Conservation (phyloP, 2,329 filamentous ascomycete genomes). For the Colletotrichum camelliae region DNA sequence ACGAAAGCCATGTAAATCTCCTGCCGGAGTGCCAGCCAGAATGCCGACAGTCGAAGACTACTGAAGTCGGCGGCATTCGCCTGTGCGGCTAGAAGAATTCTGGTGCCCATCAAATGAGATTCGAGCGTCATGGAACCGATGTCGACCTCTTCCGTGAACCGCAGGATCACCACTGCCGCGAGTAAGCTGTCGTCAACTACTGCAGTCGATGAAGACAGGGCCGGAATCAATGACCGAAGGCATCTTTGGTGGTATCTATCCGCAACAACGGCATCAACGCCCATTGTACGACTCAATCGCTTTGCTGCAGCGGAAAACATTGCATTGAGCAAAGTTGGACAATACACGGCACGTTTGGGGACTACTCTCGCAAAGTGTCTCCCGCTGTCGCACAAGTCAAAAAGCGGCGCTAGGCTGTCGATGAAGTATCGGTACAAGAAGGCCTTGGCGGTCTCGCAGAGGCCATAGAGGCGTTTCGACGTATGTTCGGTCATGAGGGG, state of each 20-base stretch:
- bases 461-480: constrained; percentile 17
- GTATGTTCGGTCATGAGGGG: background rate
- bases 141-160: constrained; percentile 32
- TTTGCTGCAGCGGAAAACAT: constrained; percentile 32
- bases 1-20: constrained; percentile 36
- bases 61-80: constrained; percentile 31
- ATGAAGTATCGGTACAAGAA: constrained; percentile 33
- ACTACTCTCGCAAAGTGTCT: constrained; percentile 33
- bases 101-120: constrained; percentile 32
- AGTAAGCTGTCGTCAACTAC: constrained; percentile 34
- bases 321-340: constrained; percentile 32
- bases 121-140: constrained; percentile 21
- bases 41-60: constrained; percentile 30
- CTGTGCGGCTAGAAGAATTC: constrained; percentile 32
- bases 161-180: constrained; percentile 33
- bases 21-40: constrained; percentile 32
- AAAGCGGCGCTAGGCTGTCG: constrained; percentile 29
- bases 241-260: constrained; percentile 33
- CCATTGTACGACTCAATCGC: constrained; percentile 25
- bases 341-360: constrained; percentile 29
- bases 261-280: constrained; percentile 27
- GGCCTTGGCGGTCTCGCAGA: constrained; percentile 25
- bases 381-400: constrained; percentile 32
- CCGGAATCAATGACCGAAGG: constrained; percentile 29
- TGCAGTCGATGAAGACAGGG: constrained; percentile 28